phyloP scores from a whole-genome alignment of 2,329 filamentous ascomycete genomes.

The Nemania bipapillata region DNA sequence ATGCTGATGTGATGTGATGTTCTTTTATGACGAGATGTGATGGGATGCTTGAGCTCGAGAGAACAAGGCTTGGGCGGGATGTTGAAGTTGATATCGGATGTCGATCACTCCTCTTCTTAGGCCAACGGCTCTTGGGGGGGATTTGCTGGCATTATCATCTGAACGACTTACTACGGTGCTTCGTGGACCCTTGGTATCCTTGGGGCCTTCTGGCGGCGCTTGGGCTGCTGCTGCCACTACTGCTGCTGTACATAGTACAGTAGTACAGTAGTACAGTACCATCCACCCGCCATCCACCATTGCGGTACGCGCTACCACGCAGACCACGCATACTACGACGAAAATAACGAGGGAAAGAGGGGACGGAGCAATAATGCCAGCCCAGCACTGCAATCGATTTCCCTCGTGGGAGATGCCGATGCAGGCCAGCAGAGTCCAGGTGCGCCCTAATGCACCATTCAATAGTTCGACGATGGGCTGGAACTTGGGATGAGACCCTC shows the following conservation, averaged over 20 bases:
- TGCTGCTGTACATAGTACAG: conserved; percentile 4
- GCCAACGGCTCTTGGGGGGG: conserved; percentile 21
- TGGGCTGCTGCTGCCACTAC: conserved; percentile 20
- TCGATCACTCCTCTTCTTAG: conserved; percentile 38
- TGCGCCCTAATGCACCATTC: conserved; percentile 43
- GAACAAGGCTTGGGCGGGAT: conserved; percentile 22
- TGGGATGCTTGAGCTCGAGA: conserved; percentile 2
- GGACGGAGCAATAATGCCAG: conserved; percentile 33
- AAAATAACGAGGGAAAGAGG: conserved; percentile 29
- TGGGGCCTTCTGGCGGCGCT: conserved; percentile 19
- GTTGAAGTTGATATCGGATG: conserved; percentile 34
- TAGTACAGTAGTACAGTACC: neutral
- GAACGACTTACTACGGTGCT: conserved; percentile 28
- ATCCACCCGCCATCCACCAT: neutral
- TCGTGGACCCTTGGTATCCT: conserved; percentile 26
- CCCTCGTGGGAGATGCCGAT: conserved; percentile 40
- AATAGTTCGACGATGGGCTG: conserved; percentile 43
- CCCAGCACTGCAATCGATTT: conserved; percentile 2
- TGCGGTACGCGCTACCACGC: conserved; percentile 7
- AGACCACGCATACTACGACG: conserved; percentile 19
- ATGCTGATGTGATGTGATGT: conserved; percentile 9
- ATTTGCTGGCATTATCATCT: conserved; percentile 40
- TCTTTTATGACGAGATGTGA: conserved; percentile 25
- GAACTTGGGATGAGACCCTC: conserved; percentile 37
- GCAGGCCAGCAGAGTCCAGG: conserved; percentile 35